Percentiles rank a stretch among this genome's conserved stretches.
phyloP scores from a whole-genome alignment of 495 filamentous ascomycete genomes.

The Monascus purpureus region DNA sequence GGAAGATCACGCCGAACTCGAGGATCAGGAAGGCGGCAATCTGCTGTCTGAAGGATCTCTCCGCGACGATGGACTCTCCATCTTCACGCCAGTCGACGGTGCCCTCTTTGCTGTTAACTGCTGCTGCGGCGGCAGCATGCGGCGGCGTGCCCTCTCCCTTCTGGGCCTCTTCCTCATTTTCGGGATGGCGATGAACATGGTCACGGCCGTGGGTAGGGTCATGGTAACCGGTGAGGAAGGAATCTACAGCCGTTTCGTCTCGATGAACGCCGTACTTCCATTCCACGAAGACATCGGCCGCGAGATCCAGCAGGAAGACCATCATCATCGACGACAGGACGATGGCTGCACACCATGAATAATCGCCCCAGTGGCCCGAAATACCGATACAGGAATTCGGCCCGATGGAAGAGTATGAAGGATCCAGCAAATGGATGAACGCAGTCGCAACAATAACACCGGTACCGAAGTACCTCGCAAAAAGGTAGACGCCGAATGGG shows the following conservation, averaged over 20 bases:
- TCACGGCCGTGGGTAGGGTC: too few relatives aligned
- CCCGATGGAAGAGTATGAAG: conserved; percentile 36
- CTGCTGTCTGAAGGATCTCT: conserved; percentile 14
- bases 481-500: conserved; percentile 50
- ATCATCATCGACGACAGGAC: conserved; percentile 14
- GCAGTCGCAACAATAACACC: conserved; percentile 61
- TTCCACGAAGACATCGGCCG: conserved; percentile 36
- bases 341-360: conserved; percentile 26
- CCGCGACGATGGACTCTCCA: conserved; percentile 1
- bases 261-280: conserved; percentile 27
- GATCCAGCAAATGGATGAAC: conserved; percentile 41
- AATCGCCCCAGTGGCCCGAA: conserved; percentile 31
- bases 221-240: conserved; percentile 9
- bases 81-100: neutral
- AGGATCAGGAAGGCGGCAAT: conserved; percentile 32
- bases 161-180: too few relatives aligned
- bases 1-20: conserved; percentile 59
- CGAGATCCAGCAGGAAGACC: conserved; percentile 25
- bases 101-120: neutral
- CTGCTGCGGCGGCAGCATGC: conserved; percentile 2
- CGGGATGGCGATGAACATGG: too few relatives aligned
- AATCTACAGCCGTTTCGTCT: conserved; percentile 10
- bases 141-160: too few relatives aligned
- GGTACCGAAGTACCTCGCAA: conserved; percentile 57
- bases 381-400: conserved; percentile 36